Base-by-base conservation (phyloP, 2,329 filamentous ascomycete species). In the Aspergillus candidus region DNA sequence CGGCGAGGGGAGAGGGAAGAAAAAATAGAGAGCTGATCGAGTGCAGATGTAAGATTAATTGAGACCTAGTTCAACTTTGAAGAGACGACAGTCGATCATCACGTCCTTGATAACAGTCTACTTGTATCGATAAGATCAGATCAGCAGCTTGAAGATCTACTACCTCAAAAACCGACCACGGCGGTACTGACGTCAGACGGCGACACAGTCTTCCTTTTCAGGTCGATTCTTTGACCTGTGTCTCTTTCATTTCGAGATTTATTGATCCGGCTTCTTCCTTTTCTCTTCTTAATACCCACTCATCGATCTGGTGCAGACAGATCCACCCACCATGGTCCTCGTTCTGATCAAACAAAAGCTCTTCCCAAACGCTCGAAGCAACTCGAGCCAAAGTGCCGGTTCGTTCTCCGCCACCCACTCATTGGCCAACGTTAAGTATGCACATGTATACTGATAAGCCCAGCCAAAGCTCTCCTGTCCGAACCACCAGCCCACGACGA, bases 291-390 rank as follows among this genome's bases (percentile, higher is more conserved):
- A 12, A 35, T 46, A 35, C 34, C 36, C 30, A 37, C 27, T 32
- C 29, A 17, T 13, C 13, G 11, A 27, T 13, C 13, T n/a, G 15
- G 30, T 3, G 32, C 12, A 11, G 12, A 44, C 18, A 12, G 10
- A 22, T 13, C 29, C 14, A 17, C n/a, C 5, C 38, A 54, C 31
- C 18, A 68, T 68, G 64, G 64, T 63, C n/a, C 51, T 68, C n/a
- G 47, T 66, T 14, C 67, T 67, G 38, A 34, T 68, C 47, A 68
- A 65, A 45, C 56, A 65, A 37, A 67, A 62, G 39, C 48, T 68
- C 22, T 66, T 67, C 35, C 62, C 65, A 2, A 27, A 47, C 35
- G 18, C 48, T 37, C 45, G 54, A 39, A 49, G 55, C 33, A 48
- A 52, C 33, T 22, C 43, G 34, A n/a, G 32, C 13, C 44, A 29